These are phyloP conservation scores for Caryopteris hybrid DNA, from an alignment of 305 asterid genomes.

Conservation along the genomic window DNA sequence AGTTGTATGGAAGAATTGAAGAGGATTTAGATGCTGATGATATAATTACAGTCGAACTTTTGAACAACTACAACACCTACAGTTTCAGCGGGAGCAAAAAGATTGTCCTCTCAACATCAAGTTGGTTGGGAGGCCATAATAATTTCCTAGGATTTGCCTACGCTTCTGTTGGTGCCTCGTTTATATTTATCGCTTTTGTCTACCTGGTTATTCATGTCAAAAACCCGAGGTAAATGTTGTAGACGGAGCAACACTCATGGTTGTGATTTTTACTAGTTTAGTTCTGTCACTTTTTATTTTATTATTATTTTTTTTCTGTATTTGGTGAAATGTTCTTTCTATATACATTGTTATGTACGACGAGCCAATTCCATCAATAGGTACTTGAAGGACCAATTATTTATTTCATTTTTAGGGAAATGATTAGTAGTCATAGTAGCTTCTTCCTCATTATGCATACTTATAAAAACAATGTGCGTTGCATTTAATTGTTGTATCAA, in stretches of 20 bases:
- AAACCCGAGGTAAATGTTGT: conserved; percentile 51
- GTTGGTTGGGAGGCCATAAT: conserved; percentile 75
- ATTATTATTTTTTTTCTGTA: conserved; percentile 7
- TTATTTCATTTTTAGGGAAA: conserved; percentile 9
- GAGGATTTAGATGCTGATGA: conserved; percentile 59
- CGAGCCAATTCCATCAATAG: conserved; percentile 7
- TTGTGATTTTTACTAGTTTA: conserved; percentile 4
- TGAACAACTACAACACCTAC: conserved; percentile 78
- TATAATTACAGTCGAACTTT: conserved; percentile 37
- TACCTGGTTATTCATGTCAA: conserved; percentile 56
- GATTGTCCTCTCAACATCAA: conserved; percentile 65
- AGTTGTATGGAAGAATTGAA: conserved; percentile 73
- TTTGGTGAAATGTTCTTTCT: conserved; percentile 3
- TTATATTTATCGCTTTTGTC: conserved; percentile 41
- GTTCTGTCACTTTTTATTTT: conserved; percentile 1
- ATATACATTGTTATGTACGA: conserved; percentile 6
- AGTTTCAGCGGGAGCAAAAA: conserved; percentile 75
- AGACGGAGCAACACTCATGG: conserved; percentile 13
- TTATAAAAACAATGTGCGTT: too few relatives aligned
- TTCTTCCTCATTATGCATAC: not conserved
- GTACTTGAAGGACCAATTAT: not conserved
- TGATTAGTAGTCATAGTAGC: conserved; percentile 1
- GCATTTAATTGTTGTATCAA: too few relatives aligned
- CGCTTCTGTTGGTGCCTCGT: conserved; percentile 42
- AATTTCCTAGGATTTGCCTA: conserved; percentile 59